Evolutionary conservation across 805 yeast genomes (phyloP).

Genomic region (Cyberlindnera sargentensis): DNA sequence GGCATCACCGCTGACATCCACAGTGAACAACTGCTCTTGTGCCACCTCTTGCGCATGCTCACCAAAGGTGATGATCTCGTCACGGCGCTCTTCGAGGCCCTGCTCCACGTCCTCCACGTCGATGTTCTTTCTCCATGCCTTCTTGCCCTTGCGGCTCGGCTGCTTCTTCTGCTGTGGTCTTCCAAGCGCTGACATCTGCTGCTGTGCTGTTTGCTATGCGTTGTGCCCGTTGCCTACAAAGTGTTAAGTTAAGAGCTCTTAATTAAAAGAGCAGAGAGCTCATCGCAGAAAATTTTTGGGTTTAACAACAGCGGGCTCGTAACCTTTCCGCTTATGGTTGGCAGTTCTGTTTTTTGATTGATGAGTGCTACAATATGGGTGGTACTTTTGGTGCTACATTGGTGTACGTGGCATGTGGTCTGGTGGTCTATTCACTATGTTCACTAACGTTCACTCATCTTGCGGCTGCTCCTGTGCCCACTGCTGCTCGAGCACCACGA

Average conservation of each 20-base stretch:
- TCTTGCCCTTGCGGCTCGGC: conserved; percentile 85
- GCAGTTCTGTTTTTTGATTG: neutral
- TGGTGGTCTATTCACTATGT: too few relatives aligned
- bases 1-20: conserved; percentile 63
- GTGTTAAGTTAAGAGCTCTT: too few relatives aligned
- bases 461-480: neutral
- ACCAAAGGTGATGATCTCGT: conserved; percentile 49
- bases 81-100: conserved; percentile 63
- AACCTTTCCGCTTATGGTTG: conserved; percentile 2
- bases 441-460: too few relatives aligned
- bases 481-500: conserved; percentile 24
- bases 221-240: neutral
- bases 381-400: too few relatives aligned
- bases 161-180: conserved; percentile 61
- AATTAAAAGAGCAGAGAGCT: conserved; percentile 1
- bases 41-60: conserved; percentile 32
- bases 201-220: neutral
- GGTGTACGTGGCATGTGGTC: too few relatives aligned
- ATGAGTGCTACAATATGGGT: neutral
- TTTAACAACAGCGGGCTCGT: conserved; percentile 2
- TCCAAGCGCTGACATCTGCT: conserved; percentile 16
- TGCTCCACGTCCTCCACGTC: conserved; percentile 74
- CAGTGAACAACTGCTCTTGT: conserved; percentile 45
- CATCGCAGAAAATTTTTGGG: conserved; percentile 9
- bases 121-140: conserved; percentile 88